Percentiles rank a stretch among this genome's conserved stretches.
Evolutionary conservation across 352 stramenopile species (phyloP).

Genomic region (Globisporangium nodosum): DNA sequence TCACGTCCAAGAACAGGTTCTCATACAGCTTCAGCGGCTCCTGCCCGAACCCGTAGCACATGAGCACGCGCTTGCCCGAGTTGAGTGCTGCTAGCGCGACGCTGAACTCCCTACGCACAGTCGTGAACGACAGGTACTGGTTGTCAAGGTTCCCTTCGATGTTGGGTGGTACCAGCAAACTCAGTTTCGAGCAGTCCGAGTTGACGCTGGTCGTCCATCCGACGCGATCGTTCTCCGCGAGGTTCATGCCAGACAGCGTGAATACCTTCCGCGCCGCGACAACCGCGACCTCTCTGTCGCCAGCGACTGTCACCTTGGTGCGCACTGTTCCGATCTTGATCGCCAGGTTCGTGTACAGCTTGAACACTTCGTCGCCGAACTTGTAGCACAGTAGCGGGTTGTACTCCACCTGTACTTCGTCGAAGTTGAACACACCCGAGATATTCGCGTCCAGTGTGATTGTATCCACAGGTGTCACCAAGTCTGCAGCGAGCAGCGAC

Average conservation of each 20-base stretch:
- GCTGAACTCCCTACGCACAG: conserved; percentile 19
- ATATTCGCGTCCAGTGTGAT: conserved; percentile 22
- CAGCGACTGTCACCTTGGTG: conserved; percentile 24
- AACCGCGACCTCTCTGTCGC: conserved; percentile 47
- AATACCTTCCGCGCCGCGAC: conserved; percentile 40
- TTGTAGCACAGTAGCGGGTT: conserved; percentile 59
- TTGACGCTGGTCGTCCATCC: conserved; percentile 34
- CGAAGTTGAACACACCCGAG: conserved; percentile 48
- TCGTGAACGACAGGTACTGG: conserved; percentile 46
- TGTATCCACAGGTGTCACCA: conserved; percentile 30
- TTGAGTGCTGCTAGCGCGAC: conserved; percentile 37
- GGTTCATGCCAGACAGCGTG: conserved; percentile 37
- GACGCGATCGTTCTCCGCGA: conserved; percentile 38
- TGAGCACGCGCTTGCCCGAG: conserved; percentile 44
- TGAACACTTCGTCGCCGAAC: conserved; percentile 49
- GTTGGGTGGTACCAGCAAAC: conserved; percentile 25
- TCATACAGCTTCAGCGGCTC: conserved; percentile 51
- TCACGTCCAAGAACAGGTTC: conserved; percentile 46
- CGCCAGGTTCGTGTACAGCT: conserved; percentile 39
- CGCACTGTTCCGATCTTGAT: conserved; percentile 52
- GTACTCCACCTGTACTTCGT: conserved; percentile 35
- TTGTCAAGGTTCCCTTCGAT: conserved; percentile 18
- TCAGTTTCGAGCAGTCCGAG: conserved; percentile 27
- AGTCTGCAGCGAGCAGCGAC: conserved; percentile 21
- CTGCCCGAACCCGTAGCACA: conserved; percentile 60